Evolutionary conservation across 1,284 basidiomycete genomes (phyloP).

Genomic region (Puccinia triticina): DNA sequence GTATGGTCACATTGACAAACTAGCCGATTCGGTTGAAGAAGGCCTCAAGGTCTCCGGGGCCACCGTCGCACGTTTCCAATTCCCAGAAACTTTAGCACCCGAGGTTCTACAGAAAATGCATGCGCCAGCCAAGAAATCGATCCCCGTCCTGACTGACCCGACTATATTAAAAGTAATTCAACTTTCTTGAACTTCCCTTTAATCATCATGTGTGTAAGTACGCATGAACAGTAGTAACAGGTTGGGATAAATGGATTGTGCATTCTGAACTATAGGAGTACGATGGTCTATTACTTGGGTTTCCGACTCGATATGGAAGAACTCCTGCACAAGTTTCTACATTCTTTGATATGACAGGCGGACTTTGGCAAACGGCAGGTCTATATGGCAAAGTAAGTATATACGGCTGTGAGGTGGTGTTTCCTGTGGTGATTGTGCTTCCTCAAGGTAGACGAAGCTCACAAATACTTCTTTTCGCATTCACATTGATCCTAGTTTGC

Average conservation of each 20-base stretch:
- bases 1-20: slow-evolving; percentile 62
- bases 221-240: background rate
- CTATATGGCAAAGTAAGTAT: slow-evolving; percentile 78
- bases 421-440: slow-evolving; percentile 59
- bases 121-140: slow-evolving; percentile 68
- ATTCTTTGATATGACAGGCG: slow-evolving; percentile 75
- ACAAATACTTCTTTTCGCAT: slow-evolving; percentile 5
- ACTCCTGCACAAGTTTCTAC: slow-evolving; percentile 54
- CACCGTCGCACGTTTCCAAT: slow-evolving; percentile 70
- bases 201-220: background rate
- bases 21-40: slow-evolving; percentile 76
- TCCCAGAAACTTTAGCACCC: slow-evolving; percentile 80
- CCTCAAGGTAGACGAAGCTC: slow-evolving; percentile 60
- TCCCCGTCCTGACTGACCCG: slow-evolving; percentile 57
- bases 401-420: slow-evolving; percentile 62
- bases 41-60: slow-evolving; percentile 76
- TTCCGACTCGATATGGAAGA: slow-evolving; percentile 69
- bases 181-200: background rate
- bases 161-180: slow-evolving; percentile 69
- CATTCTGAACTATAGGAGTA: slow-evolving; percentile 50
- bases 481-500: slow-evolving; percentile 31
- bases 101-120: slow-evolving; percentile 76
- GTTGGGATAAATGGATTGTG: background rate
- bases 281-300: slow-evolving; percentile 67
- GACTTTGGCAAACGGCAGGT: slow-evolving; percentile 71